Evolutionary conservation across 768 basidiomycete genomes (phyloP).

Genomic region (Podaxis sp.): DNA sequence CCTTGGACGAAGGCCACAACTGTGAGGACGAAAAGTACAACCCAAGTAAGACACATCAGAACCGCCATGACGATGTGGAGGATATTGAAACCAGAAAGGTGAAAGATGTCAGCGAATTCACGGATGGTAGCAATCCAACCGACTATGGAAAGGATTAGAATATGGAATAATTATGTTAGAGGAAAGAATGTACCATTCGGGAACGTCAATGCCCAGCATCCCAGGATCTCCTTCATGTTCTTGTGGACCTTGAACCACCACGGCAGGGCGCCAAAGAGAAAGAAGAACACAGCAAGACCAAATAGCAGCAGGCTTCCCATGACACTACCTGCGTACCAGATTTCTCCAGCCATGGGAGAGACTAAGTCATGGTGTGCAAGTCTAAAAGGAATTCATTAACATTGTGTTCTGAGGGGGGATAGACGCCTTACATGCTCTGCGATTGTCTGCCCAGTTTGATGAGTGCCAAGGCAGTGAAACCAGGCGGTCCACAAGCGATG

Average conservation of each 20-base stretch:
- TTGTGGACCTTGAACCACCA: constrained; percentile 53
- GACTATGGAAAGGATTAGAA: constrained; percentile 22
- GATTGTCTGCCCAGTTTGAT: constrained; percentile 43
- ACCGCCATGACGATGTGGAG: constrained; percentile 40
- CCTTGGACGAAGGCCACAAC: constrained; percentile 41
- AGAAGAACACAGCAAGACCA: constrained; percentile 48
- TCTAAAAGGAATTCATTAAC: constrained; percentile 18
- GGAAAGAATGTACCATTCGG: constrained; percentile 34
- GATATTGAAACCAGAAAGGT: constrained; percentile 36
- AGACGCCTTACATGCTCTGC: constrained; percentile 32
- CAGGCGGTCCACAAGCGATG: constrained; percentile 47
- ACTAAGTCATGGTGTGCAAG: constrained; percentile 35
- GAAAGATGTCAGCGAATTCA: constrained; percentile 41
- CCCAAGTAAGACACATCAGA: constrained; percentile 41
- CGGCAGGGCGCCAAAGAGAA: constrained; percentile 42
- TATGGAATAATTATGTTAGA: not conserved
- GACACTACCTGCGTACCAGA: constrained; percentile 44
- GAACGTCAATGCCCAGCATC: constrained; percentile 50
- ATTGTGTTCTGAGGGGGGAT: not conserved
- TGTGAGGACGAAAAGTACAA: constrained; percentile 41
- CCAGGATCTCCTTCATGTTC: constrained; percentile 44
- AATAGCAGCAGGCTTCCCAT: constrained; percentile 39
- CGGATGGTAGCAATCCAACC: constrained; percentile 46
- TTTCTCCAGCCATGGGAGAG: constrained; percentile 38
- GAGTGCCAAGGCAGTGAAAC: constrained; percentile 48